These are phyloP conservation scores for Meyerozyma guilliermondii DNA, from an alignment of 1,139 yeast genomes.

Conservation along the genomic window DNA sequence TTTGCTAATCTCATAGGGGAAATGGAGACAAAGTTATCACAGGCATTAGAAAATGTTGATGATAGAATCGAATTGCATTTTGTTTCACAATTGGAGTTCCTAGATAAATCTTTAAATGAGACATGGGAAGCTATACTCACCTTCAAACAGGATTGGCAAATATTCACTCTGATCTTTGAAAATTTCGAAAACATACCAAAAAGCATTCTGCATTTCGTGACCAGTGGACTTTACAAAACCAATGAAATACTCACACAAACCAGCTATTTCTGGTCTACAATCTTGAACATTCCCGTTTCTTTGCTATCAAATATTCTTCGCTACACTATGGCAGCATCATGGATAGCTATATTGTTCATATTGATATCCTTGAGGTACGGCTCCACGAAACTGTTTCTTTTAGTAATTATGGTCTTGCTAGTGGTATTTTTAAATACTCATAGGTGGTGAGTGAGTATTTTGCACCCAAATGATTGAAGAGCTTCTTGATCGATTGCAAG, in stretches of 20 bases:
- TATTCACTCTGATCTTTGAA: neutral
- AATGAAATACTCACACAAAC: neutral
- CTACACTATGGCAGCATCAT: neutral
- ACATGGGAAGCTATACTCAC: neutral
- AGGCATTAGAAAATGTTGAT: constrained; percentile 2
- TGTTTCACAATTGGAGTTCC: neutral
- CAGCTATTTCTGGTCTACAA: neutral
- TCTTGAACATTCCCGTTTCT: neutral
- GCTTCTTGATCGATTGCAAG: no score
- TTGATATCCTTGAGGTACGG: neutral
- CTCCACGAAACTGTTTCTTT: no score
- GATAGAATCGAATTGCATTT: neutral
- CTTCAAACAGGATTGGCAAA: neutral
- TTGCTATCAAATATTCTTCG: neutral
- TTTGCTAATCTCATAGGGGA: constrained; percentile 9
- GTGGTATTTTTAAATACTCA: no score
- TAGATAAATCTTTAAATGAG: neutral
- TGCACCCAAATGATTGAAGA: no score
- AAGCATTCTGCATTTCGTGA: neutral
- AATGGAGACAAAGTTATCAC: constrained; percentile 8
- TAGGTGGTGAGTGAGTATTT: no score
- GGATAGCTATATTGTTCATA: neutral
- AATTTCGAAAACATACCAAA: neutral
- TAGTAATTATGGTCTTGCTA: no score
- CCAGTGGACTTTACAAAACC: neutral